Conservation (phyloP, 202 grass and related monocot genomes). For the Schoenoplectus triqueter region DNA sequence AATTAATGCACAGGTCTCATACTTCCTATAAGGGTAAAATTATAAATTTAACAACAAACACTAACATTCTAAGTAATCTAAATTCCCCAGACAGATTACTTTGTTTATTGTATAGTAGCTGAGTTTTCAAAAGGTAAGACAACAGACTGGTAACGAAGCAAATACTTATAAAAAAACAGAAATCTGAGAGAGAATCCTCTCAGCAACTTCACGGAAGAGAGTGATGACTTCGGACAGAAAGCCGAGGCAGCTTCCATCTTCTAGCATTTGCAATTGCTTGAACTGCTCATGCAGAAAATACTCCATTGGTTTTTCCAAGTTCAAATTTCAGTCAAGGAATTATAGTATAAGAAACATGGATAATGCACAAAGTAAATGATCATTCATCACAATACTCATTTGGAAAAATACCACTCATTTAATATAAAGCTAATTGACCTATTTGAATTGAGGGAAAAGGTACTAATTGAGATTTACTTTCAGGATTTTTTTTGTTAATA, state of each 20-base stretch:
- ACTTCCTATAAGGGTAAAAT: not conserved
- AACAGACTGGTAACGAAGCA: not conserved
- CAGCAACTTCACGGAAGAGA: constrained; percentile 74
- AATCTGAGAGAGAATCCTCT: constrained; percentile 61
- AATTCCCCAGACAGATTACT: not conserved
- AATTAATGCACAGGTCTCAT: not conserved
- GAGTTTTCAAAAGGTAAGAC: not conserved
- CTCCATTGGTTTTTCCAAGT: not conserved
- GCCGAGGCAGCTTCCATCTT: constrained; percentile 53
- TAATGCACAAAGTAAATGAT: not conserved
- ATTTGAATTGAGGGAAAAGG: too few relatives aligned
- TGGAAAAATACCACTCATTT: not conserved
- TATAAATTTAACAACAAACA: not conserved
- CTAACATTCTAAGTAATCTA: not conserved
- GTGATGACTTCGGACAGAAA: constrained; percentile 76
- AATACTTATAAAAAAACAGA: constrained; percentile 50
- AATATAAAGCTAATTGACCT: not conserved
- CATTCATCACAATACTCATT: not conserved
- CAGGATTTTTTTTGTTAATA: not conserved
- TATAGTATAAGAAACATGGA: not conserved
- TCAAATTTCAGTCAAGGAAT: not conserved
- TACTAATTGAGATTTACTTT: not conserved
- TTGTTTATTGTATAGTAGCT: too few relatives aligned
- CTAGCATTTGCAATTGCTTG: constrained; percentile 77
- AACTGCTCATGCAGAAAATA: constrained; percentile 80